phyloP scores from a whole-genome alignment of 1,284 basidiomycete species.

The Pseudozyma sp. region DNA sequence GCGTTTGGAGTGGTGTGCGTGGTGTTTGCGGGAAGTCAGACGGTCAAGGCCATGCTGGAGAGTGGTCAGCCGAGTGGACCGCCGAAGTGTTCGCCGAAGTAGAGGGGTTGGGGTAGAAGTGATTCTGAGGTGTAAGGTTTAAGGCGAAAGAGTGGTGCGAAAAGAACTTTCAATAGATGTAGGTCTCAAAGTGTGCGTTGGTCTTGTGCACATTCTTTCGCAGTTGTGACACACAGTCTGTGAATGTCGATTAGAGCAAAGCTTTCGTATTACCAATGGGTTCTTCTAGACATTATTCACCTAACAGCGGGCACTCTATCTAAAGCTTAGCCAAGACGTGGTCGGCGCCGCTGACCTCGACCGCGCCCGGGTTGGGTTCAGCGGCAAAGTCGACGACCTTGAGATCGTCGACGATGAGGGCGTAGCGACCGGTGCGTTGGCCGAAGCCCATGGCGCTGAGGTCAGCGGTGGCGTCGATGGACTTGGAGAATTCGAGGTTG shows the following conservation, averaged over 20 bases:
- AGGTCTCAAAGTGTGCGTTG: no score
- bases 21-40: constrained; percentile 84
- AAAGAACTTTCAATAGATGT: no score
- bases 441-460: constrained; percentile 75
- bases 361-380: constrained; percentile 69
- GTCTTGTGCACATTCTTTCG: no score
- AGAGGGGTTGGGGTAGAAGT: neutral
- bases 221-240: no score
- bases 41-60: constrained; percentile 67
- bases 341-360: constrained; percentile 77
- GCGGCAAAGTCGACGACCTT: constrained; percentile 68
- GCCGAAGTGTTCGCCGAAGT: constrained; percentile 35
- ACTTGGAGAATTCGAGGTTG: constrained; percentile 76
- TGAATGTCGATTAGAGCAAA: no score
- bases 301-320: neutral
- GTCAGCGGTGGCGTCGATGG: constrained; percentile 76
- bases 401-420: constrained; percentile 78
- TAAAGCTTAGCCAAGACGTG: constrained; percentile 75
- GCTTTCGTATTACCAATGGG: no score
- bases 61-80: constrained; percentile 17
- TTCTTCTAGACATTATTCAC: no score
- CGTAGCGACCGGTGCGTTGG: constrained; percentile 78
- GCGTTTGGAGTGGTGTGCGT: constrained; percentile 86
- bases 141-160: no score
- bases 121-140: neutral